Percentiles rank a stretch among this genome's conserved stretches.
These are phyloP conservation scores for Cutaneotrichosporon dermatis DNA, from an alignment of 1,284 basidiomycete genomes.

Conservation along the genomic window DNA sequence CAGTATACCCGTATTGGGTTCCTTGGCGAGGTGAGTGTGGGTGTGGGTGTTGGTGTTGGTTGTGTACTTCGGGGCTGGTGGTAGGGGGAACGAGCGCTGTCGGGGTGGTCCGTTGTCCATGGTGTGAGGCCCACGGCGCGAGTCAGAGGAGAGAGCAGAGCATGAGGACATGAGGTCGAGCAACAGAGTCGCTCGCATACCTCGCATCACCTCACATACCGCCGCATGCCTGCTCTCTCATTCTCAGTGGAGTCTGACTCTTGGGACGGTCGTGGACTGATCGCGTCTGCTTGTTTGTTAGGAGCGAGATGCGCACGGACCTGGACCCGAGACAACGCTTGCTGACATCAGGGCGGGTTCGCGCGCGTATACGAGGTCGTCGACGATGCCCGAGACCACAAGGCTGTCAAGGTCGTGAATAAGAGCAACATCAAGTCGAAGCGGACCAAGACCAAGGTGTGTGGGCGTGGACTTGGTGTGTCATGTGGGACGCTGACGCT, in stretches of 20 bases:
- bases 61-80: neutral
- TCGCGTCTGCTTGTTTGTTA: neutral
- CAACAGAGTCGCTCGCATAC: no score
- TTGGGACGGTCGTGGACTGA: no score
- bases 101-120: no score
- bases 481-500: no score
- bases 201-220: no score
- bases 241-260: neutral
- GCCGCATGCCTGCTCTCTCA: neutral
- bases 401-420: constrained; percentile 84
- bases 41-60: neutral
- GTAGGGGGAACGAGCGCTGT: no score
- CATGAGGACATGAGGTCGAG: no score
- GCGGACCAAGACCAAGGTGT: constrained; percentile 86
- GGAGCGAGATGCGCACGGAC: neutral
- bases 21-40: constrained; percentile 69
- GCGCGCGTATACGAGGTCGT: constrained; percentile 84
- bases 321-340: neutral
- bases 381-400: constrained; percentile 59
- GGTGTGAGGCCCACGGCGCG: no score
- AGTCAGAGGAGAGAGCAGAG: no score
- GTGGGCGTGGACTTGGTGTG: constrained; percentile 12
- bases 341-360: constrained; percentile 67
- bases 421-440: constrained; percentile 78
- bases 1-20: constrained; percentile 70